Conservation (phyloP, 768 basidiomycete species). For the Melanogaster broomeanus region DNA sequence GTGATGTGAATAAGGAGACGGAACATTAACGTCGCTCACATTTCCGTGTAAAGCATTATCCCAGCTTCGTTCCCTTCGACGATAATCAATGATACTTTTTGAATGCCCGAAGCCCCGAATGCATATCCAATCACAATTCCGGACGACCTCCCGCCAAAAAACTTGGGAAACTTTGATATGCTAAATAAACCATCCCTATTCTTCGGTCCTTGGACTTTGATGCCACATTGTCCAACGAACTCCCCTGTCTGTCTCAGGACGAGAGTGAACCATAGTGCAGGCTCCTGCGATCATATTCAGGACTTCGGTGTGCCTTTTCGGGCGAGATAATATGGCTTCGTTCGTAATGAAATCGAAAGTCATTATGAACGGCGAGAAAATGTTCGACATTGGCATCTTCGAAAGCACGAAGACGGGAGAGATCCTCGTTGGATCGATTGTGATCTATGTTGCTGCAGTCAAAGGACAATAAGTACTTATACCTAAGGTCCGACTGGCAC, state of each 20-base stretch:
- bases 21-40: slow-evolving; percentile 17
- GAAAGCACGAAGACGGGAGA: slow-evolving; percentile 23
- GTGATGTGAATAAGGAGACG: background rate
- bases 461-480: too few relatives aligned
- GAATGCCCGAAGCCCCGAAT: slow-evolving; percentile 22
- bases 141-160: slow-evolving; percentile 27
- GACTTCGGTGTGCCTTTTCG: slow-evolving; percentile 12
- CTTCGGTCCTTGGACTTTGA: slow-evolving; percentile 19
- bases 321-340: slow-evolving; percentile 22
- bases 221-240: slow-evolving; percentile 21
- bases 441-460: background rate
- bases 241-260: slow-evolving; percentile 17
- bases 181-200: slow-evolving; percentile 28
- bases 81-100: slow-evolving; percentile 26
- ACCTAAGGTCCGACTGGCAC: too few relatives aligned
- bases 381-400: slow-evolving; percentile 16
- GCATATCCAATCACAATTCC: slow-evolving; percentile 21
- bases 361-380: slow-evolving; percentile 21
- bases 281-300: slow-evolving; percentile 11
- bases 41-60: slow-evolving; percentile 25
- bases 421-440: slow-evolving; percentile 26
- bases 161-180: slow-evolving; percentile 22
- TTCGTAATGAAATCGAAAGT: slow-evolving; percentile 17
- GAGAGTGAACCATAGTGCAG: slow-evolving; percentile 22
- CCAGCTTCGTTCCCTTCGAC: slow-evolving; percentile 15